Evolutionary conservation across 75 land plant genomes (phyloP).

Genomic region (Pinus tabuliformis): DNA sequence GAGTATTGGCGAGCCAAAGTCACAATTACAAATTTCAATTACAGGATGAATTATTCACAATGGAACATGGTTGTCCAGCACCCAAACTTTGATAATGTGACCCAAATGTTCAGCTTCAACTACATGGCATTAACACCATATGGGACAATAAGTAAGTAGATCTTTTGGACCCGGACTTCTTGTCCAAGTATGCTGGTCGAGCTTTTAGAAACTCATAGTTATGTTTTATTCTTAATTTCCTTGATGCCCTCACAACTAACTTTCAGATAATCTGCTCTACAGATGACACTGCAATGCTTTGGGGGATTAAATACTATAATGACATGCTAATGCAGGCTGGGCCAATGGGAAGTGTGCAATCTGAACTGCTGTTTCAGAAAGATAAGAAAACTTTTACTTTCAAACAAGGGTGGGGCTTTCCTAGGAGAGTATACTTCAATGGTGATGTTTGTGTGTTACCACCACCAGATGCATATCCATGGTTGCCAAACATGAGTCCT

Average conservation of each 20-base stretch:
- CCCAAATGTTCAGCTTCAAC: constrained; percentile 58
- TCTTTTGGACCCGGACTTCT: too few species aligned
- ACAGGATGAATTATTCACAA: constrained; percentile 46
- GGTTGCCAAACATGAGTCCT: constrained; percentile 37
- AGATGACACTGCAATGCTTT: constrained; percentile 75
- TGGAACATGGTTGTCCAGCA: constrained; percentile 74
- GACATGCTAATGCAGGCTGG: constrained; percentile 68
- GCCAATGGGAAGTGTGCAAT: constrained; percentile 57
- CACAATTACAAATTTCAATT: constrained; percentile 61
- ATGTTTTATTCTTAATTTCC: too few species aligned
- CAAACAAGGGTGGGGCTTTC: constrained; percentile 62
- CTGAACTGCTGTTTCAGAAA: constrained; percentile 55
- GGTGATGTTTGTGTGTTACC: constrained; percentile 70
- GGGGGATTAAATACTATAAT: constrained; percentile 72
- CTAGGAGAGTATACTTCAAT: constrained; percentile 51
- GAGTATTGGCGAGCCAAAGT: constrained; percentile 71
- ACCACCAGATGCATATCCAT: constrained; percentile 52
- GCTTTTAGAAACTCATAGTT: too few species aligned
- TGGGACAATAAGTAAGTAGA: constrained; percentile 47
- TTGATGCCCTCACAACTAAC: not conserved
- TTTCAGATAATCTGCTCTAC: not conserved
- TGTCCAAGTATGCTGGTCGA: too few species aligned
- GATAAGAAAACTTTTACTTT: constrained; percentile 47
- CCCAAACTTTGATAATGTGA: constrained; percentile 60
- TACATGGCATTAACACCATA: constrained; percentile 51